Conservation (phyloP, 108 stramenopile genomes). For the Fragilariopsis cylindrus region DNA sequence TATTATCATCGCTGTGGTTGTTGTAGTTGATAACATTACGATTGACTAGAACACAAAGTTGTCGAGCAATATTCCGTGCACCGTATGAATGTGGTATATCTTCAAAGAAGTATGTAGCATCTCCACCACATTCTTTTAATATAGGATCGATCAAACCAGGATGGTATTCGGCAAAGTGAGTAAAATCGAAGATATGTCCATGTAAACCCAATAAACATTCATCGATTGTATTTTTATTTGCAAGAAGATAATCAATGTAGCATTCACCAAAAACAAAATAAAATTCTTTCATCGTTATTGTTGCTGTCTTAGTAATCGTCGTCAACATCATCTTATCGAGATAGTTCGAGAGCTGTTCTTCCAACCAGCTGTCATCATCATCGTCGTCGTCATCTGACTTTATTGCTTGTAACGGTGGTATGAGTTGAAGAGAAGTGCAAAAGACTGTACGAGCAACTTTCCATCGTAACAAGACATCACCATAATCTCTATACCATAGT, state of each 20-base stretch:
- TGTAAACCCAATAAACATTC: slow-evolving; percentile 69
- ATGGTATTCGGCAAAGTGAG: slow-evolving; percentile 64
- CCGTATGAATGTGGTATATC: slow-evolving; percentile 64
- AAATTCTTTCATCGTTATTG: slow-evolving; percentile 17
- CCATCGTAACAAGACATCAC: slow-evolving; percentile 45
- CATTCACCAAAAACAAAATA: slow-evolving; percentile 14
- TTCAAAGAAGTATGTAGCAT: slow-evolving; percentile 77
- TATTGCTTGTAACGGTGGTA: neutral
- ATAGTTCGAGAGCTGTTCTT: neutral
- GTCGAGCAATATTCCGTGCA: slow-evolving; percentile 39
- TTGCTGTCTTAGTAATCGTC: slow-evolving; percentile 23
- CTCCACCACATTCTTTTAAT: slow-evolving; percentile 67
- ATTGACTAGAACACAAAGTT: slow-evolving; percentile 42
- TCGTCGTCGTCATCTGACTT: neutral
- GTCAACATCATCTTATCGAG: slow-evolving; percentile 3
- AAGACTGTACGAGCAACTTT: slow-evolving; percentile 44
- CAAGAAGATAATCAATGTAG: slow-evolving; percentile 25
- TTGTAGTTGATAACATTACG: neutral
- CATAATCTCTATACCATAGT: slow-evolving; percentile 50
- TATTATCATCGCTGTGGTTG: neutral
- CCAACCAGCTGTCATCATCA: neutral
- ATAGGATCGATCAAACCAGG: slow-evolving; percentile 81
- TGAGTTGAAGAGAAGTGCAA: slow-evolving; percentile 20
- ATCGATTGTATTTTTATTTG: slow-evolving; percentile 41
- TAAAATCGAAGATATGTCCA: slow-evolving; percentile 77